These are phyloP conservation scores for Globisporangium cederbergense DNA, from an alignment of 352 stramenopile genomes.

Conservation along the genomic window DNA sequence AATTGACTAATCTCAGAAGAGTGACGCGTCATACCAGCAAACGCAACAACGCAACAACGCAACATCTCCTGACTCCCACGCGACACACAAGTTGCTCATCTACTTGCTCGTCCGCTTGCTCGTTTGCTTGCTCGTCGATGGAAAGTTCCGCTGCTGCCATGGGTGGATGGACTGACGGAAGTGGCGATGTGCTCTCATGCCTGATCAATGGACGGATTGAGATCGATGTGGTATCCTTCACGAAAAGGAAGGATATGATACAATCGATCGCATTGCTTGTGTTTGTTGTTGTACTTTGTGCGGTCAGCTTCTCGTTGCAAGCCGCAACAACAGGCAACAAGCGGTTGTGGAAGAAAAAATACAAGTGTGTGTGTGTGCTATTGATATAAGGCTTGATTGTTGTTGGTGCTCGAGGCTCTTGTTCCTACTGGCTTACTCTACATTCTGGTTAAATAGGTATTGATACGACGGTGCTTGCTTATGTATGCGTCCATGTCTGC, in stretches of 20 bases:
- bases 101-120: too few relatives aligned
- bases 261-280: not conserved
- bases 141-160: not conserved
- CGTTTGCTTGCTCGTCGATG: not conserved
- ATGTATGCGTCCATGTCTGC: not conserved
- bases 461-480: not conserved
- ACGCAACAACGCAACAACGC: too few relatives aligned
- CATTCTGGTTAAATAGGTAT: constrained; percentile 6
- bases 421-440: constrained; percentile 5
- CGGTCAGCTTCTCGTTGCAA: too few relatives aligned
- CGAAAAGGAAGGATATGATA: too few relatives aligned
- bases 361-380: constrained; percentile 4
- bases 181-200: not conserved
- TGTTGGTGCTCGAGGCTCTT: not conserved
- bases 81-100: not conserved
- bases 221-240: not conserved
- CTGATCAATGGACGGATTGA: not conserved
- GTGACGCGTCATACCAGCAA: too few relatives aligned
- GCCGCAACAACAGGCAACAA: not conserved
- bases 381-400: not conserved
- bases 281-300: not conserved
- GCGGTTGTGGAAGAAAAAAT: not conserved
- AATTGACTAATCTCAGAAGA: too few relatives aligned
- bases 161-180: too few relatives aligned
- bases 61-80: not conserved